Percentiles rank a stretch among this genome's conserved stretches.
phyloP scores from a whole-genome alignment of 305 asterid genomes.

The Fraxinus baroniana region DNA sequence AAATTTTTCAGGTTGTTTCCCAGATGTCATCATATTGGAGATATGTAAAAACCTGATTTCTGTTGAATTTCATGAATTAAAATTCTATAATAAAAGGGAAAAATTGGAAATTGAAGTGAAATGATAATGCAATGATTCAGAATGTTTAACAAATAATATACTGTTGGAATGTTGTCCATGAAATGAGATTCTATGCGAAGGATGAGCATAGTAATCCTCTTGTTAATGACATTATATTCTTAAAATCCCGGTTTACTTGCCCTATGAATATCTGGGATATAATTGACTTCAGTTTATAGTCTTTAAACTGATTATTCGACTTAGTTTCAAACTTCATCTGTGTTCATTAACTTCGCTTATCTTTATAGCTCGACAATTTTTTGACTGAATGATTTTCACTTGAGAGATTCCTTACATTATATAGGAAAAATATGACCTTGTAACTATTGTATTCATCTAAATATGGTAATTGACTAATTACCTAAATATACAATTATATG shows the following conservation, averaged over 20 bases:
- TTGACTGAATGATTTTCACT: no score
- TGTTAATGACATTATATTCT: not conserved
- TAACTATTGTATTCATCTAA: no score
- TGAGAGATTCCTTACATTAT: no score
- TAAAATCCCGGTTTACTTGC: not conserved
- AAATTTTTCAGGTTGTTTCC: not conserved
- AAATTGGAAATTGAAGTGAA: not conserved
- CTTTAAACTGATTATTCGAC: not conserved
- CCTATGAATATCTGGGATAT: not conserved
- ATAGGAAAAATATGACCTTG: no score
- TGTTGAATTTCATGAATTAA: not conserved
- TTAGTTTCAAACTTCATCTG: not conserved
- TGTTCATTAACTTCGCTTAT: not conserved
- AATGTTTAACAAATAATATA: not conserved
- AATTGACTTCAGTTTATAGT: not conserved
- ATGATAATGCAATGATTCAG: not conserved
- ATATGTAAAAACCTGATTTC: not conserved
- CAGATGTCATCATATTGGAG: not conserved
- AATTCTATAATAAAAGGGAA: not conserved
- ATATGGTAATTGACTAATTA: no score
- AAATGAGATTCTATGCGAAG: not conserved
- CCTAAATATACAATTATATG: no score
- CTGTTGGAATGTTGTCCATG: not conserved
- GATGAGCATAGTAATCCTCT: not conserved
- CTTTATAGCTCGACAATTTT: not conserved